Percentiles rank a stretch among this genome's conserved stretches.
Evolutionary conservation across 2,329 filamentous ascomycete genomes (phyloP).

Genomic region (Penicillium sp.): DNA sequence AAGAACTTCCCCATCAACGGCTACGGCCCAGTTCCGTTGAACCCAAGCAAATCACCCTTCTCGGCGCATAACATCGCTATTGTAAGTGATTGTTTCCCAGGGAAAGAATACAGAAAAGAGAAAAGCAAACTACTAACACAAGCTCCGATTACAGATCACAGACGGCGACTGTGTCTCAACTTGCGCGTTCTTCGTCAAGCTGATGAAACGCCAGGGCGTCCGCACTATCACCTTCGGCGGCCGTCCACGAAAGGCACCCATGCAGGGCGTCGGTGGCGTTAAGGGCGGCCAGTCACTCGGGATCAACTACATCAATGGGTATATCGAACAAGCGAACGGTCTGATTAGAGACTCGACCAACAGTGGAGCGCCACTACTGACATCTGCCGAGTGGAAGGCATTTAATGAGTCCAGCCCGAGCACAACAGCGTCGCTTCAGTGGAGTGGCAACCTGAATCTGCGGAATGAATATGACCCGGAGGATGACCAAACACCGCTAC

Average conservation of each 20-base stretch:
- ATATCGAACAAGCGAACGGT: constrained; percentile 17
- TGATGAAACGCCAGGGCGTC: constrained; percentile 55
- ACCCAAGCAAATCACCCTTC: constrained; percentile 25
- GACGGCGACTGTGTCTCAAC: constrained; percentile 61
- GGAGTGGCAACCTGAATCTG: constrained; percentile 43
- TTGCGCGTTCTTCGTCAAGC: constrained; percentile 57
- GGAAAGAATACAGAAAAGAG: background rate
- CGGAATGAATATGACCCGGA: constrained; percentile 46
- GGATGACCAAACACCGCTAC: constrained; percentile 49
- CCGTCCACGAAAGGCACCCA: constrained; percentile 52
- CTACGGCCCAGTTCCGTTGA: constrained; percentile 21
- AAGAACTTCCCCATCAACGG: constrained; percentile 23
- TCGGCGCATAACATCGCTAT: constrained; percentile 35
- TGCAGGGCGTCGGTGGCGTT: constrained; percentile 65
- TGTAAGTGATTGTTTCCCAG: constrained; percentile 12
- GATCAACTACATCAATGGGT: constrained; percentile 27
- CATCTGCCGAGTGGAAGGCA: constrained; percentile 17
- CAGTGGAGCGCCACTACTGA: constrained; percentile 16
- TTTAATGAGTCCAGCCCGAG: constrained; percentile 19
- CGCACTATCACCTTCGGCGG: constrained; percentile 61
- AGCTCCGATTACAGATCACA: constrained; percentile 36
- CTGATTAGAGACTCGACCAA: constrained; percentile 13
- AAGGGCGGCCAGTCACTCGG: constrained; percentile 49
- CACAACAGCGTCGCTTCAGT: constrained; percentile 10
- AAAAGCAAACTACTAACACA: constrained; percentile 1